These are phyloP conservation scores for Daldinia caldariorum DNA, from an alignment of 495 filamentous ascomycete species.

Conservation along the genomic window DNA sequence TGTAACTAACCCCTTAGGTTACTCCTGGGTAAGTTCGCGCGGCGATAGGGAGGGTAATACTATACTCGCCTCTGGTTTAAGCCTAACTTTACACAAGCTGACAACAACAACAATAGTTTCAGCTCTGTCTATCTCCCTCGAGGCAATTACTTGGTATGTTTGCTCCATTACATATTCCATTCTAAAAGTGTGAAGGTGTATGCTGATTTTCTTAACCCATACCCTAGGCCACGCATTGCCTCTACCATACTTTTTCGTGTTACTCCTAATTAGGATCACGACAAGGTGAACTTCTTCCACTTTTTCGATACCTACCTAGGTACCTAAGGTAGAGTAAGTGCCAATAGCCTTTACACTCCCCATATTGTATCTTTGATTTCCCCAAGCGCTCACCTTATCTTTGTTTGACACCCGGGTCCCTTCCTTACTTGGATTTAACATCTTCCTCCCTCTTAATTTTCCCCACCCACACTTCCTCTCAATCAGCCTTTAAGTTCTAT, in stretches of 20 bases:
- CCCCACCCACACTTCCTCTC: background rate
- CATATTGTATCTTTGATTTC: background rate
- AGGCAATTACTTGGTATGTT: constrained; percentile 12
- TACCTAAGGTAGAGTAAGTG: no score
- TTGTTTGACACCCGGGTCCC: background rate
- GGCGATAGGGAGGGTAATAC: background rate
- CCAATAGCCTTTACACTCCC: background rate
- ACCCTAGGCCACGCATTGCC: background rate
- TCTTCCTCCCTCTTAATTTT: background rate
- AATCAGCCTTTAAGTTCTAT: background rate
- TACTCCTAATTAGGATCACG: background rate
- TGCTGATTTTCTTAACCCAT: constrained; percentile 9
- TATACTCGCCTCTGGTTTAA: background rate
- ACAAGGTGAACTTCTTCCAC: background rate
- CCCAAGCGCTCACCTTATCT: background rate
- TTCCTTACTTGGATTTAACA: background rate
- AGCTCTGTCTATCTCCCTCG: background rate
- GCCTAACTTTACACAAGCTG: background rate
- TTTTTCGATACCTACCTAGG: constrained; percentile 11
- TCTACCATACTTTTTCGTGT: background rate
- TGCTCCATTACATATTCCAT: background rate
- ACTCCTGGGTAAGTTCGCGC: constrained; percentile 9
- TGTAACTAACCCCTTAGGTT: background rate
- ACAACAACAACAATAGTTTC: constrained; percentile 1
- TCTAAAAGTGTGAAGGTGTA: background rate